These are phyloP conservation scores for Lolium perenne DNA, from an alignment of 176 grass and related monocot species.

Conservation along the genomic window DNA sequence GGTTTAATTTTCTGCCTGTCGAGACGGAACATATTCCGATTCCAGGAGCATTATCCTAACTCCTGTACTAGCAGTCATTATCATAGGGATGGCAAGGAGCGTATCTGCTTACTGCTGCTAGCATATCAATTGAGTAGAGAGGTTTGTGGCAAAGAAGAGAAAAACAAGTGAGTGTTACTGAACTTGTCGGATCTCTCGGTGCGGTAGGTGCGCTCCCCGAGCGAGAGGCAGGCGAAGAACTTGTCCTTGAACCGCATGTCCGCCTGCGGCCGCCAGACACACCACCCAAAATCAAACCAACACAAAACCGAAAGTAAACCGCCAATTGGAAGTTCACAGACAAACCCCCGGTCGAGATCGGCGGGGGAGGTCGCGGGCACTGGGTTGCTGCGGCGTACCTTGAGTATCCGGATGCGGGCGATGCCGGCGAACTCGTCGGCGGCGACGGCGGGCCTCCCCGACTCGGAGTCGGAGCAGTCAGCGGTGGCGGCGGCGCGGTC, in stretches of 20 bases:
- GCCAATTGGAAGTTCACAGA: not conserved
- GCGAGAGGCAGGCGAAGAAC: conserved; percentile 92
- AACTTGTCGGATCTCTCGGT: conserved; percentile 87
- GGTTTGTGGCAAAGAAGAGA: not conserved
- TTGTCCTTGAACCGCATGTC: conserved; percentile 95
- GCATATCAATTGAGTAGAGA: no score
- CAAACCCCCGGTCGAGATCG: not conserved
- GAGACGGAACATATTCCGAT: not conserved
- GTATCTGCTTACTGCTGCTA: not conserved
- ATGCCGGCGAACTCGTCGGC: conserved; percentile 86
- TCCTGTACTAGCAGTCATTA: not conserved
- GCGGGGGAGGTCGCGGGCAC: no score
- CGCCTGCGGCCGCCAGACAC: conserved; percentile 53
- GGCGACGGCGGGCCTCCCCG: conserved; percentile 43
- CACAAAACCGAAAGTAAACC: conserved; percentile 15
- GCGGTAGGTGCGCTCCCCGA: conserved; percentile 90
- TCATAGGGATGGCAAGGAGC: not conserved
- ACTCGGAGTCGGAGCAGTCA: not conserved
- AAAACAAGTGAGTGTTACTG: conserved; percentile 2
- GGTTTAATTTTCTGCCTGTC: no score
- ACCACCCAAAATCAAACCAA: not conserved
- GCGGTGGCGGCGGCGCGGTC: not conserved
- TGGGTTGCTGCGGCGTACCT: not conserved
- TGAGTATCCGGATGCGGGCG: conserved; percentile 74
- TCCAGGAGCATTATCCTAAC: not conserved